Base-by-base conservation (phyloP, 1,284 basidiomycete genomes). In the Cryptococcus hybrid region DNA sequence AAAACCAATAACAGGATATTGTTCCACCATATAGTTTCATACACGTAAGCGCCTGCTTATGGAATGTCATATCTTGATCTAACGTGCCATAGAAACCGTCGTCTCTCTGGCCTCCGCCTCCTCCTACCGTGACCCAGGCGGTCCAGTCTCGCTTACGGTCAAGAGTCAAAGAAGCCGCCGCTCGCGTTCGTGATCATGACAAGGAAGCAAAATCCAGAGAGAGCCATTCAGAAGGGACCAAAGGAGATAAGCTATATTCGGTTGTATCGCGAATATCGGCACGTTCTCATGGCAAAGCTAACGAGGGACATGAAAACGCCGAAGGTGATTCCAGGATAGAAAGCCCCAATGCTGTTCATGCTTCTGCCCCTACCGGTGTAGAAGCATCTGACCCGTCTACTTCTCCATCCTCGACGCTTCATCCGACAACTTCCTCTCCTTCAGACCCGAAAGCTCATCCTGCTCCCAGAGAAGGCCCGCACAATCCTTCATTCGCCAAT, bases 71-170 rank as follows among this genome's bases (percentile, higher is more conserved):
- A 67, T 77, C 85, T 83, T 63, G 87, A 86, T 2, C 48, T 39
- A 18, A 51, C n/a, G 34, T 9, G 13, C 13, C 86, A 48, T 85
- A 92, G 78, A 93, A 92, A 71, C 92, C 92, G 0, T 92, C 89
- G 48, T 84, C 86, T 1, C 80, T 96, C 6, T 97, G 93, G 93
- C 93, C 93, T 1, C 92, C 92, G 1, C 92, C 93, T 0, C 81
- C 89, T 1, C 84, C 88, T 24, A 88, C 88, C 52, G 75, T 90
- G 38, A 87, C 86, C 7, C 78, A 71, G 18, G 77, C 77, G 43
- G 85, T 92, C 13, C 88, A 86, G 61, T 80, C 82, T 8, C 81
- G 82, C 1, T 78, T 93, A 52, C 82, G 86, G 13, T 77, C 76
- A 35, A 84, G 84, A 51, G 84, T 92, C 54, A 85, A 83, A 35